Conservation (phyloP, 306 rosid genomes). For the Cucurbita argyrosperma region DNA sequence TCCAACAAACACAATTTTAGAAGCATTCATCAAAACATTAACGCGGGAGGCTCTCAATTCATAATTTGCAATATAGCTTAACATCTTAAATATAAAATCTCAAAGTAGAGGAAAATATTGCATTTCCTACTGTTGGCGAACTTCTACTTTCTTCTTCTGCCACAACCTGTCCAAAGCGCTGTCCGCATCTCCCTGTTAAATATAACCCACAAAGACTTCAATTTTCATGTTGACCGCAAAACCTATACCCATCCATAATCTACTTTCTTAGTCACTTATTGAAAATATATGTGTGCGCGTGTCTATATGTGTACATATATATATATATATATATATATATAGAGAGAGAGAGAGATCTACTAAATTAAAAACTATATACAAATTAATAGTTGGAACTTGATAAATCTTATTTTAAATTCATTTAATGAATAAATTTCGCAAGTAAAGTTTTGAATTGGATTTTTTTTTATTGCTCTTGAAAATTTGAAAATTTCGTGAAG, state of each 20-base stretch:
- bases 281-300: too few species aligned
- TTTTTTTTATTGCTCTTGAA: too few species aligned
- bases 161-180: constrained; percentile 46
- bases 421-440: not conserved
- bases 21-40: not conserved
- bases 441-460: too few species aligned
- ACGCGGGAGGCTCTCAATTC: not conserved
- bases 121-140: constrained; percentile 25
- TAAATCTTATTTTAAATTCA: too few species aligned
- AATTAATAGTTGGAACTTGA: too few species aligned
- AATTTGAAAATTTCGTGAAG: not conserved
- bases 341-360: too few species aligned
- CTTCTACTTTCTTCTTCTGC: constrained; percentile 40
- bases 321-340: too few species aligned
- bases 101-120: not conserved
- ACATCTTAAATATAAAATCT: not conserved
- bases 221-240: not conserved
- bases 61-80: not conserved
- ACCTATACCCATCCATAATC: too few species aligned
- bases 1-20: not conserved
- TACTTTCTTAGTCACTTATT: too few species aligned
- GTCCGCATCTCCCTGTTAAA: constrained; percentile 30
- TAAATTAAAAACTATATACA: too few species aligned
- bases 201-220: not conserved
- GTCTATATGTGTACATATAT: too few species aligned